Base-by-base conservation (phyloP, 495 filamentous ascomycete species). In the Aspergillus indologenus region DNA sequence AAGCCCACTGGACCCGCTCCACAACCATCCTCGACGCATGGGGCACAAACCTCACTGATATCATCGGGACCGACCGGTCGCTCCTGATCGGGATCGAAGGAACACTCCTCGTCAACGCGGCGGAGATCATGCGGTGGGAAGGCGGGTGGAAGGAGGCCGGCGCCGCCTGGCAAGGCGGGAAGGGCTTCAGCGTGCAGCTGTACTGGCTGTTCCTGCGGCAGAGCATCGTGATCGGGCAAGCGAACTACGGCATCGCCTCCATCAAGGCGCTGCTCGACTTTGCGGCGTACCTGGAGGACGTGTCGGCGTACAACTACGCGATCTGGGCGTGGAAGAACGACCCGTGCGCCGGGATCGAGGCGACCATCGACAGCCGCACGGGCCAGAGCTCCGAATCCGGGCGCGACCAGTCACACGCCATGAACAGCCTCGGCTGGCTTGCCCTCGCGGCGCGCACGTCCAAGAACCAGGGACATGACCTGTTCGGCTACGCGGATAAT, bases 121-220 rank as follows among this genome's bases (percentile, higher is more conserved):
- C 70, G 1, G 71, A 73, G 58, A 74, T 77, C 5, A 72, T 77
- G 68, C 64, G 70, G 9, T 74, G 70, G 68, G 71, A 75, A 57
- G 70, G 69, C 5, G 60, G 65, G 22, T 74, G 74, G 72, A 61
- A 62, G 5, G 74, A 77, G 47, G 31, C 65, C 3, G 71, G 72
- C 5, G 63, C 67, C 3, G 63, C 61, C 18, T 67, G 65, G 62
- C 59, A 63, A 23, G 75, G 73, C 8, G 71, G 69, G 0, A 63
- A 56, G 26, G 73, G 72, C 4, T 75, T 76, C 59, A 67, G 69
- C 21, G 69, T 65, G 29, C 71, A 75, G 57, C 58, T 75, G 9
- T 77, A 75, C 56, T 73, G 75, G 67, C 57, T 73, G 2, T 75
- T 76, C 54, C 64, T 67, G 2, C 65, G 71, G 4, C 71, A 73